phyloP scores from a whole-genome alignment of 768 basidiomycete genomes.

The Terana coerulea region DNA sequence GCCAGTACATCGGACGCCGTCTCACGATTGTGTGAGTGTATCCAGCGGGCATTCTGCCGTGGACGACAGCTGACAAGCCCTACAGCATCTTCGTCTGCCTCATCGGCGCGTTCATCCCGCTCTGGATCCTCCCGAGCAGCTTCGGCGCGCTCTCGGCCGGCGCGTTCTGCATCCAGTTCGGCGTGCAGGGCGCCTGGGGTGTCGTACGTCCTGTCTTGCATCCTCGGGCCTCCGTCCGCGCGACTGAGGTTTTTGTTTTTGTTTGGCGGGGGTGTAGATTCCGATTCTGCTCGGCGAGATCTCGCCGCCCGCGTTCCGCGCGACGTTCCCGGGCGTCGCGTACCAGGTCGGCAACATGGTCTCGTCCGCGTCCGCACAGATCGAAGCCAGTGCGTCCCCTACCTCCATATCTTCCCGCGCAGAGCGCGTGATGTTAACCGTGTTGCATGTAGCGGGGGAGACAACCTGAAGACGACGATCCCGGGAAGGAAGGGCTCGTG shows the following conservation, averaged over 20 bases:
- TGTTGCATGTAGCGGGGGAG: slow-evolving; percentile 34
- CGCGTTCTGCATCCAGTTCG: slow-evolving; percentile 84
- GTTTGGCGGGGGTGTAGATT: too few relatives aligned
- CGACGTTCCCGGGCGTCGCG: slow-evolving; percentile 81
- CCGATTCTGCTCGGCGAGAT: slow-evolving; percentile 83
- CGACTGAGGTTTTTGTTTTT: too few relatives aligned
- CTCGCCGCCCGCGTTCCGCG: slow-evolving; percentile 85
- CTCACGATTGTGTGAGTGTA: slow-evolving; percentile 59
- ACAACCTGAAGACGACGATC: slow-evolving; percentile 34
- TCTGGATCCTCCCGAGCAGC: slow-evolving; percentile 77
- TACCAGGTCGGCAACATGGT: slow-evolving; percentile 74
- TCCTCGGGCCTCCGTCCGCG: neutral
- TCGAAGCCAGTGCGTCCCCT: slow-evolving; percentile 27
- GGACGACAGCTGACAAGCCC: neutral
- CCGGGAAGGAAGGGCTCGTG: slow-evolving; percentile 26
- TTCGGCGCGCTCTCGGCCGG: slow-evolving; percentile 75
- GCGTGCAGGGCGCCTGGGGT: slow-evolving; percentile 90
- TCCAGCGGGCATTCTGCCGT: neutral
- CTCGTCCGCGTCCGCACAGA: slow-evolving; percentile 31
- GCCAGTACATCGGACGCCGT: slow-evolving; percentile 80
- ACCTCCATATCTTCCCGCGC: too few relatives aligned
- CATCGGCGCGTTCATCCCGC: slow-evolving; percentile 61
- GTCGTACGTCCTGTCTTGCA: slow-evolving; percentile 47
- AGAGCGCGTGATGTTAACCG: too few relatives aligned
- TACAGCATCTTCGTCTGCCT: slow-evolving; percentile 50